phyloP scores from a whole-genome alignment of 495 filamentous ascomycete genomes.

The Rostrohypoxylon terebratum region DNA sequence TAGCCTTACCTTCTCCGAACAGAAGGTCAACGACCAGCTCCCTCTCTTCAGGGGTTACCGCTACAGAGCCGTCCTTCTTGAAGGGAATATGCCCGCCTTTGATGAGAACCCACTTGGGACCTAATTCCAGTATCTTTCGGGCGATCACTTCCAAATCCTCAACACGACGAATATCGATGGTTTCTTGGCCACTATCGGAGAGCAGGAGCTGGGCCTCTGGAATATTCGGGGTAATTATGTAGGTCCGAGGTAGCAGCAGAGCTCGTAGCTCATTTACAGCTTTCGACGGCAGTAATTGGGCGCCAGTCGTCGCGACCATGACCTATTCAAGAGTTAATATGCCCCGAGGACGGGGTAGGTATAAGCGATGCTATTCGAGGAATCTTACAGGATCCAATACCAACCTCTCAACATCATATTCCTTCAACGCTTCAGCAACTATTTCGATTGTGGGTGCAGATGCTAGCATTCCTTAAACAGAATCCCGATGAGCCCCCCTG shows the following conservation, averaged over 20 bases:
- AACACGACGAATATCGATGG: conserved; percentile 63
- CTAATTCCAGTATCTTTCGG: conserved; percentile 70
- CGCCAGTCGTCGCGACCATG: conserved; percentile 90
- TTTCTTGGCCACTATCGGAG: conserved; percentile 64
- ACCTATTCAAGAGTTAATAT: conserved; percentile 65
- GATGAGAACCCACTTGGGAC: conserved; percentile 82
- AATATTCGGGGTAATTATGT: conserved; percentile 89
- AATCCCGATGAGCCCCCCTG: conserved; percentile 20
- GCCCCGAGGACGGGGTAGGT: conserved; percentile 2
- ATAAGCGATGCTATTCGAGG: conserved; percentile 9
- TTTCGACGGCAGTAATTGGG: conserved; percentile 75
- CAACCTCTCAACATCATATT: conserved; percentile 69
- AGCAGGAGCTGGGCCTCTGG: conserved; percentile 86
- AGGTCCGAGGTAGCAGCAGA: conserved; percentile 78
- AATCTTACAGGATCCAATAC: conserved; percentile 84
- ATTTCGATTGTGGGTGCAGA: conserved; percentile 79
- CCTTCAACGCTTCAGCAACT: conserved; percentile 73
- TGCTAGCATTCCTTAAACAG: conserved; percentile 84
- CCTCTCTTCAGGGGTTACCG: conserved; percentile 66
- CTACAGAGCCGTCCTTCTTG: conserved; percentile 66
- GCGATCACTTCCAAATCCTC: conserved; percentile 76
- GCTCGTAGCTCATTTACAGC: conserved; percentile 74
- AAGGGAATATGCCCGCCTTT: conserved; percentile 96
- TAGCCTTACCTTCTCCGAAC: conserved; percentile 65
- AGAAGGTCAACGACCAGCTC: conserved; percentile 80